Conservation (phyloP, 2,329 filamentous ascomycete species). For the Xylaria sp. region DNA sequence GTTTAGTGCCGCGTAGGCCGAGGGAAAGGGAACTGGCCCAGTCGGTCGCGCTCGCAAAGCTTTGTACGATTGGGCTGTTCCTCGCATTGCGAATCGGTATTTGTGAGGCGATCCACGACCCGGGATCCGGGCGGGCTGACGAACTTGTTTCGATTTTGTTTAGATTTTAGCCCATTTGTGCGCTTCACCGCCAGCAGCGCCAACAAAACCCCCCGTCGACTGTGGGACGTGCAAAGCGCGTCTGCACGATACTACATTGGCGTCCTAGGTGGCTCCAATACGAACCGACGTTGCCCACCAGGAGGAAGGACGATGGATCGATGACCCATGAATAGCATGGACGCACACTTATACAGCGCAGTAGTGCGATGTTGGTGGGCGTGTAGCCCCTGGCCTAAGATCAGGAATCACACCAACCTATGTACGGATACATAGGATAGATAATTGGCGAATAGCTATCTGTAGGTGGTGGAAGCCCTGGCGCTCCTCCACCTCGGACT, state of each 20-base stretch:
- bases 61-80: background rate
- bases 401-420: constrained; percentile 20
- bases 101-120: constrained; percentile 7
- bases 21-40: constrained; percentile 5
- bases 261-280: constrained; percentile 26
- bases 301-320: constrained; percentile 19
- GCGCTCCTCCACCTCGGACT: constrained; percentile 2
- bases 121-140: background rate
- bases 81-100: constrained; percentile 20
- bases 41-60: background rate
- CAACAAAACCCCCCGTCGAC: constrained; percentile 2
- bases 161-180: background rate
- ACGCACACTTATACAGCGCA: no score
- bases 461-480: background rate
- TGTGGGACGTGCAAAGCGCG: constrained; percentile 3
- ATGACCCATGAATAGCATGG: constrained; percentile 12
- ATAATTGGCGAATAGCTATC: no score
- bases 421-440: background rate
- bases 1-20: background rate
- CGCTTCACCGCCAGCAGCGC: constrained; percentile 15
- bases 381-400: constrained; percentile 18
- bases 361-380: background rate
- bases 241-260: constrained; percentile 24
- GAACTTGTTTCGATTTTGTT: background rate
- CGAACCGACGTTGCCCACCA: constrained; percentile 23